Conservation (phyloP, 768 basidiomycete species). For the Steccherinum ochraceum region DNA sequence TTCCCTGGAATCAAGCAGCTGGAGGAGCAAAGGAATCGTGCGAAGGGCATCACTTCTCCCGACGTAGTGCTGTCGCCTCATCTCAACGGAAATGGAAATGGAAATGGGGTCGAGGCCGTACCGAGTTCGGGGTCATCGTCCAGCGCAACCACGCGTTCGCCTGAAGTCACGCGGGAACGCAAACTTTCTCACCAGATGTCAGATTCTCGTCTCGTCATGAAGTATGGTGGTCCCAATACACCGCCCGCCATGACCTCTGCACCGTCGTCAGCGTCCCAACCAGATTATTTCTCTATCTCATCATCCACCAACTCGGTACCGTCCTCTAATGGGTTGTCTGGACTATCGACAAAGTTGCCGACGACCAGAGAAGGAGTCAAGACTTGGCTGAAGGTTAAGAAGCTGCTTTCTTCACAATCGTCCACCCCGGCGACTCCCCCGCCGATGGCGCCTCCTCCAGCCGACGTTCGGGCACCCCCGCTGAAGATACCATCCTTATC, state of each 20-base stretch:
- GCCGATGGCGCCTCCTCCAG: constrained; percentile 23
- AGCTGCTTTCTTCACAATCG: constrained; percentile 41
- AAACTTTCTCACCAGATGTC: constrained; percentile 64
- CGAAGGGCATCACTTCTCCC: constrained; percentile 46
- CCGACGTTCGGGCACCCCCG: constrained; percentile 22
- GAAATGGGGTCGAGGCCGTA: constrained; percentile 33
- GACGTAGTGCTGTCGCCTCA: constrained; percentile 36
- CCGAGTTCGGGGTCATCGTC: constrained; percentile 32
- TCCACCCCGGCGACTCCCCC: constrained; percentile 31
- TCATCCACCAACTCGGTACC: constrained; percentile 25
- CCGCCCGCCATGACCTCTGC: constrained; percentile 31
- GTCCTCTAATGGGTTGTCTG: constrained; percentile 4
- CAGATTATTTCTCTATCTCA: constrained; percentile 42
- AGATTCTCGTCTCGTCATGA: constrained; percentile 57
- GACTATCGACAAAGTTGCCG: constrained; percentile 49
- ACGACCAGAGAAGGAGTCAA: constrained; percentile 74
- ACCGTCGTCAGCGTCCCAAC: constrained; percentile 41
- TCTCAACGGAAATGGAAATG: not conserved
- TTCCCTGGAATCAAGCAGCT: constrained; percentile 83
- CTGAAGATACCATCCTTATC: constrained; percentile 63
- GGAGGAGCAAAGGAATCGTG: constrained; percentile 64
- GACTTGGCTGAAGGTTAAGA: constrained; percentile 69
- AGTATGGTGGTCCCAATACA: constrained; percentile 37
- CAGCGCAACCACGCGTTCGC: constrained; percentile 39
- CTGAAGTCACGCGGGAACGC: constrained; percentile 50